phyloP scores from a whole-genome alignment of 352 stramenopile species.

The Phytopythium helicoides region DNA sequence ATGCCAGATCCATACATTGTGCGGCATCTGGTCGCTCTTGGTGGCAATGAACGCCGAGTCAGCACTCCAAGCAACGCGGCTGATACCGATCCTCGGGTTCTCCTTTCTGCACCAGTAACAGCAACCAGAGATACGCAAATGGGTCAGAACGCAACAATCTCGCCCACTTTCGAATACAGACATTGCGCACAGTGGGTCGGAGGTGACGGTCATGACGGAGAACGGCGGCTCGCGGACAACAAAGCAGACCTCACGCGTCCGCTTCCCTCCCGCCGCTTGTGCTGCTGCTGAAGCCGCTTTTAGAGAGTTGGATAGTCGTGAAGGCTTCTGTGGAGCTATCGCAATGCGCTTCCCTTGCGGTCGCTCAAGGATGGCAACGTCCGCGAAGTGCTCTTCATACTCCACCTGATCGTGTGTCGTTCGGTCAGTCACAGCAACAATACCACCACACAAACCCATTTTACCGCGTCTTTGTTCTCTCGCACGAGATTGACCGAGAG shows the following conservation, averaged over 20 bases:
- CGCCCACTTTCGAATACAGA: too few relatives aligned
- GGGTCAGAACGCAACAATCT: too few relatives aligned
- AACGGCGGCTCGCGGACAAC: slow-evolving; percentile 66
- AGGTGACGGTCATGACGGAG: slow-evolving; percentile 59
- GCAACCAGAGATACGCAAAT: background rate
- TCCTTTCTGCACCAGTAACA: slow-evolving; percentile 42
- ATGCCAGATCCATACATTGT: slow-evolving; percentile 85
- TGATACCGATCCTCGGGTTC: slow-evolving; percentile 71
- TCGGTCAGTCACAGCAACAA: slow-evolving; percentile 1
- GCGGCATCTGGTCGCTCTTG: slow-evolving; percentile 80
- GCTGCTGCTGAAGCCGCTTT: slow-evolving; percentile 57
- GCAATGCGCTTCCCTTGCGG: slow-evolving; percentile 59
- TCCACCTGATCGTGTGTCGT: slow-evolving; percentile 51
- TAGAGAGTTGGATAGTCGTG: slow-evolving; percentile 51
- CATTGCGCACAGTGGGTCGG: slow-evolving; percentile 73
- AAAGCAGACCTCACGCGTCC: slow-evolving; percentile 60
- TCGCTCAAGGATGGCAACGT: slow-evolving; percentile 45
- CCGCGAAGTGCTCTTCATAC: slow-evolving; percentile 65
- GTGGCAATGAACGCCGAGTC: slow-evolving; percentile 71
- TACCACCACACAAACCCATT: background rate
- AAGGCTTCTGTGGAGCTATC: slow-evolving; percentile 30
- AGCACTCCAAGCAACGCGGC: slow-evolving; percentile 59
- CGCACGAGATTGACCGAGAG: slow-evolving; percentile 42
- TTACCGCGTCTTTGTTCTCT: slow-evolving; percentile 48
- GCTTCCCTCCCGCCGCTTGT: slow-evolving; percentile 48